Base-by-base conservation (phyloP, 1,284 basidiomycete genomes). In the Cerrena zonata region DNA sequence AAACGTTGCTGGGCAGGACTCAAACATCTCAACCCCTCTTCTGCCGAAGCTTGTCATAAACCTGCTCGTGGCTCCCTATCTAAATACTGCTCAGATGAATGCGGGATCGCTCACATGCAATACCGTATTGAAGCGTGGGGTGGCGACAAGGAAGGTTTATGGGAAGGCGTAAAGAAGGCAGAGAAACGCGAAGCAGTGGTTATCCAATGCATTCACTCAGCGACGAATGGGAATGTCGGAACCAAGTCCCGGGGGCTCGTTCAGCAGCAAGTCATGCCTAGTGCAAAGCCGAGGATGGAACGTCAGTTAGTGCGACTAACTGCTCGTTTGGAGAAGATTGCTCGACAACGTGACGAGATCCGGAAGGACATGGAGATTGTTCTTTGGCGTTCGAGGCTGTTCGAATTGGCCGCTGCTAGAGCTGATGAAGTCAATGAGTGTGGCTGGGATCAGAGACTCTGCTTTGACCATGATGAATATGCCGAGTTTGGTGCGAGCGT, bases 401-500 rank as follows among this genome's bases (percentile, higher is more conserved):
- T 88, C 15, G 75, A 80, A 48, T 72, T 87, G 27, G 87, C 87
- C 5, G 73, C 69, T 5, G 78, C 78, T 40, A 74, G 85, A 22
- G 78, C 84, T 10, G 79, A 80, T 49, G 66, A 68, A 15, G 63
- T 79, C 19, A 77, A 76, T 10, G 77, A 80, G 55, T 93, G 90
- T 67, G 90, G 90, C 1, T 91, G 90, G 82, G 90, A 93, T 64
- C 81, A 83, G 58, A 74, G 89, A 24, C 70, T 93, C n/a, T 86
- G 86, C 53, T 83, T 86, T 63, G 84, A 83, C 23, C 85, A 89
- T 49, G 80, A 82, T 48, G 86, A 89, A 62, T 86, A 81, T 71
- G 73, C 69, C 22, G 82, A 83, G 49, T 84, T 77, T 59, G 86
- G 84, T 3, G 69, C 67, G 5, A 76, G 74, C 18, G 82, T 84